Percentiles rank a stretch among this genome's conserved stretches.
These are phyloP conservation scores for Clonostachys solani DNA, from an alignment of 2,329 filamentous ascomycete species.

Conservation along the genomic window DNA sequence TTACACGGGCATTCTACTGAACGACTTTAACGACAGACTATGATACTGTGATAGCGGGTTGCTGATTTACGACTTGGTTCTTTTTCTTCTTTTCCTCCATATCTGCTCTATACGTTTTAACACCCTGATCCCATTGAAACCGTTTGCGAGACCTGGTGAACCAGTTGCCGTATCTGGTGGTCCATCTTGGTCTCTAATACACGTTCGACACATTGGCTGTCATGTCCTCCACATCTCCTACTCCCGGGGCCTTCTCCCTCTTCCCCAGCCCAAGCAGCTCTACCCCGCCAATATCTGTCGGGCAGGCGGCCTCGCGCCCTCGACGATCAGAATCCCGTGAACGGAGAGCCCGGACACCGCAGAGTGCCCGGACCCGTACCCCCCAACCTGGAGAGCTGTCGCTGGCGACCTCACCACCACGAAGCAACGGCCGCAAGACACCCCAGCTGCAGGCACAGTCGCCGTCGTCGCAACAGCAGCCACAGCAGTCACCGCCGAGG, in stretches of 20 bases:
- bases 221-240: constrained; percentile 18
- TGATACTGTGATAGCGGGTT: constrained; percentile 7
- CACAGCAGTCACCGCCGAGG: neutral
- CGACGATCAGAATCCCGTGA: constrained; percentile 30
- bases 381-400: constrained; percentile 14
- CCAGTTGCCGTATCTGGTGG: no score
- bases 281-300: constrained; percentile 16
- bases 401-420: constrained; percentile 10
- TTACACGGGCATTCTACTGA: no score
- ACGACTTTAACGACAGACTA: no score
- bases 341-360: constrained; percentile 27
- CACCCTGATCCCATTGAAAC: neutral
- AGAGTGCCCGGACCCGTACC: constrained; percentile 17
- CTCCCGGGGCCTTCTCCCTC: constrained; percentile 48
- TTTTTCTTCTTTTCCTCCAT: neutral
- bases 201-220: neutral
- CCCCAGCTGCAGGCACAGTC: constrained; percentile 7
- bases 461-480: constrained; percentile 12
- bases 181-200: neutral
- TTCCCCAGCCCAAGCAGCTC: constrained; percentile 46
- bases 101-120: neutral
- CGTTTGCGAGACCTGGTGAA: no score
- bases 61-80: neutral
- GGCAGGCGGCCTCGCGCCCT: constrained; percentile 34
- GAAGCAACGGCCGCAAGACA: constrained; percentile 12